Base-by-base conservation (phyloP, 495 filamentous ascomycete species). In the Xylaria scruposa region DNA sequence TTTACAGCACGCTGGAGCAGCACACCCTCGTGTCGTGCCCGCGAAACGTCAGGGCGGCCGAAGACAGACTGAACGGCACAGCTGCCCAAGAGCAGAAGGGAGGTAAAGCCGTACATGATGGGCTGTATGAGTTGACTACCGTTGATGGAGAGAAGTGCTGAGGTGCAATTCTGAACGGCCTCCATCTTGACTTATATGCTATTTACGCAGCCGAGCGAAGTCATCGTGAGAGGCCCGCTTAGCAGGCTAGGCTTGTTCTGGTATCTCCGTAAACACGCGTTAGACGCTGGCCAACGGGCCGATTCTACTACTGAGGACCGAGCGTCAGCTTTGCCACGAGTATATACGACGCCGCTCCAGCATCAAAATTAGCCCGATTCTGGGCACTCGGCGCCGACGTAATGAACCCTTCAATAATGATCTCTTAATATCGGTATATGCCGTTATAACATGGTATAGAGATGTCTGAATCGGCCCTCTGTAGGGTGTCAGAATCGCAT, bases 1-100 rank as follows among this genome's bases (percentile, higher is more conserved):
- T 87, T 84, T 36, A 88, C 85, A 29, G 80, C 76, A 44, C 86
- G 80, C 77, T 82, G 85, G 60, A 81, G 64, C 58, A 87, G 71
- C 13, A 74, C 76, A 47, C 79, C 77, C 26, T 86, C 81, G 33
- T 84, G 81, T 67, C 77, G 76, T 47, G 73, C 69, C 7, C 74
- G 58, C 63, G 71, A 74, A 31, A 71, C 72, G 21, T 82, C 78
- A 12, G 84, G 84, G 17, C 80, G 79, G 33, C 81, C 81, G 15
- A 88, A 70, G 70, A 83, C 81, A 13, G 81, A 75, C 75, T 87
- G 85, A 31, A 87, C 77, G 75, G 84, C 83, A 74, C 77, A 78
- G 58, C 81, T 79, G 77, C 85, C 84, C 38, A 85, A 73, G 61
- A 87, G 75, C 40, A 88, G 72, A 17, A 87, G 75, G 61, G 84